Base-by-base conservation (phyloP, 768 basidiomycete genomes). In the Trametes cinnabarina region DNA sequence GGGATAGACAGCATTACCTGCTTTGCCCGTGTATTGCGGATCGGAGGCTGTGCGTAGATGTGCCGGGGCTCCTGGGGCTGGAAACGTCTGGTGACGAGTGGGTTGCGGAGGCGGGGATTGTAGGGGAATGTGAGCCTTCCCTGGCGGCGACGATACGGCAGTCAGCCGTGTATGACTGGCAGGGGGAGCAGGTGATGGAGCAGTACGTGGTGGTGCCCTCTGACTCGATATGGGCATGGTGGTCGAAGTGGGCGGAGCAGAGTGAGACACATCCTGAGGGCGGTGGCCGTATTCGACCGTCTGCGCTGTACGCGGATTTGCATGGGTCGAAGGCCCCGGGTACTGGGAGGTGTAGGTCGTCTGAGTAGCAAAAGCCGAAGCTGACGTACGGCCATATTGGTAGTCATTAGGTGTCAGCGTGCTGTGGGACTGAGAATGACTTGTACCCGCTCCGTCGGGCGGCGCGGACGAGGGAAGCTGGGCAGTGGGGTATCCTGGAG, bases 11-110 rank as follows among this genome's bases (percentile, higher is more conserved):
- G 63, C 14, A 17, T 39, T 40, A 12, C 30, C 51, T 1, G 15
- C 14, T n/a, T 30, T 41, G 17, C 73, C 66, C 8, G 68, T 42
- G 11, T 68, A 56, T 15, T 64, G 67, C 3, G 68, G 66, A 12
- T 71, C 69, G 10, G 69, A 68, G 8, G 47, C 47, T 1, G 62
- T 60, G 12, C 68, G 67, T 11, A 61, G 57, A 42, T 69, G 69
- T 10, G 49, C 39, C 10, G 12, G 40, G 1, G 59, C 52, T 2
- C 37, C 56, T 4, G 60, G 56, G 15, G 50, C 47, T 19, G 63
- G 60, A 37, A 49, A 65, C 12, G 64, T 65, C 53, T 63, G 65
- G 25, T 58, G 60, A 3, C 69, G 66, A 4, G 51, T 34, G 10
- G 65, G 63, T 22, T 47, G 51, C 20, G 63, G 51, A 32, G 53